A percentile compares a stretch with the other conserved stretches of the same genome.
Evolutionary conservation across 306 rosid species (phyloP).

Genomic region (Fragaria iinumae): DNA sequence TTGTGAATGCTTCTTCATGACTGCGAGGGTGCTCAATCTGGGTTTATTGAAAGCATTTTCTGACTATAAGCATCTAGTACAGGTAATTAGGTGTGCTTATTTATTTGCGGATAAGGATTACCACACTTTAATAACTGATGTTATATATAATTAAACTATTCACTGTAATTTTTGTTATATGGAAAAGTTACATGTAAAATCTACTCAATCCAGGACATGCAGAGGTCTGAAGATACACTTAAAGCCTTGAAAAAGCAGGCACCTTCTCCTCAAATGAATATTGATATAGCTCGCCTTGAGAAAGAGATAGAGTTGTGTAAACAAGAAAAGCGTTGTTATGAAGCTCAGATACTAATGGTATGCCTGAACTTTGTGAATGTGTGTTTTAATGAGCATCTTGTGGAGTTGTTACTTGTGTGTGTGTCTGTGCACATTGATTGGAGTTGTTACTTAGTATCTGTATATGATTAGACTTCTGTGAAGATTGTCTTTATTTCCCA

Average conservation of each 20-base stretch:
- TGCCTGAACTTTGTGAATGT: slow-evolving; percentile 7
- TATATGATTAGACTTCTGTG: neutral
- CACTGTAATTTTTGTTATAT: slow-evolving; percentile 11
- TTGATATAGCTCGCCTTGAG: slow-evolving; percentile 81
- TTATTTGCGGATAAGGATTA: slow-evolving; percentile 13
- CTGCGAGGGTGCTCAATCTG: slow-evolving; percentile 90
- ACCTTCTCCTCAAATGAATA: slow-evolving; percentile 54
- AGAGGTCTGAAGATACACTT: slow-evolving; percentile 87
- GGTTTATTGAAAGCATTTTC: slow-evolving; percentile 95
- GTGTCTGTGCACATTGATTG: neutral
- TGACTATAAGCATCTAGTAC: slow-evolving; percentile 93
- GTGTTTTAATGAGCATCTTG: neutral
- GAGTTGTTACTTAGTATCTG: neutral
- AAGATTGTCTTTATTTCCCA: neutral
- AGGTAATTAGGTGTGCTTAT: slow-evolving; percentile 51
- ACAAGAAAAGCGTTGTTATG: slow-evolving; percentile 85
- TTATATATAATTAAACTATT: slow-evolving; percentile 16
- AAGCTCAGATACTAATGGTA: slow-evolving; percentile 96
- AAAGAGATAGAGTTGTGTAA: slow-evolving; percentile 79
- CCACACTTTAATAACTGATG: slow-evolving; percentile 18
- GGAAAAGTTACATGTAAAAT: slow-evolving; percentile 15
- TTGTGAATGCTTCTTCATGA: slow-evolving; percentile 99
- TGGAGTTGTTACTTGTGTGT: neutral
- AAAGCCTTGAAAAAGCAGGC: slow-evolving; percentile 71
- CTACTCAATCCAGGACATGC: slow-evolving; percentile 65